phyloP scores from a whole-genome alignment of 2,329 filamentous ascomycete species.

The Penicillium sp. region DNA sequence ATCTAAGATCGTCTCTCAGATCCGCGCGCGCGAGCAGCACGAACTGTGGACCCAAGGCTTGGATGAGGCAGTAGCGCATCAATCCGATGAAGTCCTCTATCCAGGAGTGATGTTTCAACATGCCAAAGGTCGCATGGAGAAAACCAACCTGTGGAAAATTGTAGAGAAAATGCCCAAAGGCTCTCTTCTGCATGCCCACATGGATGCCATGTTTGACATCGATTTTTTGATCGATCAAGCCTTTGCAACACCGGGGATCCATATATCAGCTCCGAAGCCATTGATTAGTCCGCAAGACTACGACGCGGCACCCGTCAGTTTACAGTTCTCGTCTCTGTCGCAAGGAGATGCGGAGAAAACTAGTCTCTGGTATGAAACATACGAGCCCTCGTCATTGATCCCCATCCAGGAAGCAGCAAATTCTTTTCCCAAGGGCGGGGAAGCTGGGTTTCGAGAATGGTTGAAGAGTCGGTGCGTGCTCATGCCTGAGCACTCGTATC shows the following conservation, averaged over 20 bases:
- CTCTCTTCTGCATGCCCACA: conserved; percentile 62
- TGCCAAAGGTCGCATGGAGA: conserved; percentile 79
- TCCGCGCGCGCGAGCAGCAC: conserved; percentile 69
- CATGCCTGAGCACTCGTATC: conserved; percentile 63
- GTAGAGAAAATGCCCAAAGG: conserved; percentile 85
- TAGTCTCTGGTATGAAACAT: conserved; percentile 62
- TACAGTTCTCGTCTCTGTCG: conserved; percentile 53
- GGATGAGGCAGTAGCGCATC: conserved; percentile 62
- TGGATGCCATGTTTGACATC: conserved; percentile 86
- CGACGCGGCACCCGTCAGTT: conserved; percentile 53
- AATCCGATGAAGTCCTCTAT: conserved; percentile 60
- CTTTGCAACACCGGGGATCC: conserved; percentile 65
- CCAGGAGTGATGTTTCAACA: conserved; percentile 92
- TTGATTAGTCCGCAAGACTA: conserved; percentile 52
- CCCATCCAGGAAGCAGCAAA: conserved; percentile 60
- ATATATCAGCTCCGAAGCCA: conserved; percentile 56
- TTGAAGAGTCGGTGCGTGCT: conserved; percentile 67
- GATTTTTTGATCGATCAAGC: conserved; percentile 70
- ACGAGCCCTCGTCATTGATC: conserved; percentile 55
- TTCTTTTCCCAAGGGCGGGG: conserved; percentile 66
- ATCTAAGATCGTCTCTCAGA: conserved; percentile 70
- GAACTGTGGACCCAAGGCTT: conserved; percentile 70
- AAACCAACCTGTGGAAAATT: conserved; percentile 78
- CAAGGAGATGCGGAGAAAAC: conserved; percentile 41
- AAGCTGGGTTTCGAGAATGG: conserved; percentile 69